phyloP scores from a whole-genome alignment of 164 flowering plant species.

The Stephania cephalantha region DNA sequence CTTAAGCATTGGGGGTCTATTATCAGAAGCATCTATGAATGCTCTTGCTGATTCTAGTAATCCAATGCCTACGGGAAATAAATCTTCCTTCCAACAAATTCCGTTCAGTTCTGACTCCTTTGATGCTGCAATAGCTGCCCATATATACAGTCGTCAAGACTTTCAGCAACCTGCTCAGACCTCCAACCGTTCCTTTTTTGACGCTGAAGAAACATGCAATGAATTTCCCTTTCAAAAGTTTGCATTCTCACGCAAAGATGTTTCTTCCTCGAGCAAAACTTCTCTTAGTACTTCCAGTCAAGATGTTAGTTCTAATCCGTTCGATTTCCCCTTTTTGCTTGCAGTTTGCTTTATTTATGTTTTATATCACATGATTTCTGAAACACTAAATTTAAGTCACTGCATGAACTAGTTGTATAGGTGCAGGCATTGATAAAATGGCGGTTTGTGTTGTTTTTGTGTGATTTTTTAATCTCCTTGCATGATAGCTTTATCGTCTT shows the following conservation, averaged over 20 bases:
- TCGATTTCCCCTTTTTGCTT: slow-evolving; percentile 18
- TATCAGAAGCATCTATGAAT: slow-evolving; percentile 64
- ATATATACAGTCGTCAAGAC: slow-evolving; percentile 21
- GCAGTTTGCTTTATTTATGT: slow-evolving; percentile 26
- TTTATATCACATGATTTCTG: not conserved
- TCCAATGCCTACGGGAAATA: slow-evolving; percentile 10
- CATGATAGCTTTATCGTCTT: too few species aligned
- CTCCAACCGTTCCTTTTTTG: slow-evolving; percentile 42
- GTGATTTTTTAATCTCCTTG: not conserved
- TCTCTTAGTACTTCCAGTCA: slow-evolving; percentile 17
- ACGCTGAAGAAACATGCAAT: slow-evolving; percentile 78
- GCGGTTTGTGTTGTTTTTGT: not conserved
- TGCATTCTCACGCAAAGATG: slow-evolving; percentile 23
- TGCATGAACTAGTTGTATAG: not conserved
- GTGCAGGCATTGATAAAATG: not conserved
- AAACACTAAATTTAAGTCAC: not conserved
- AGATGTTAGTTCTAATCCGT: slow-evolving; percentile 23
- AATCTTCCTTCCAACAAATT: slow-evolving; percentile 21
- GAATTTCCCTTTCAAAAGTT: slow-evolving; percentile 49
- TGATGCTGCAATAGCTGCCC: slow-evolving; percentile 44
- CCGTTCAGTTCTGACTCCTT: slow-evolving; percentile 39
- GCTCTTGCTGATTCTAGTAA: slow-evolving; percentile 24
- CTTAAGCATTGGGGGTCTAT: slow-evolving; percentile 65
- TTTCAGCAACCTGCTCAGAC: slow-evolving; percentile 21
- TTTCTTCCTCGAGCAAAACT: slow-evolving; percentile 15